phyloP scores from a whole-genome alignment of 148 eudicot species.

The Rheum nobile region DNA sequence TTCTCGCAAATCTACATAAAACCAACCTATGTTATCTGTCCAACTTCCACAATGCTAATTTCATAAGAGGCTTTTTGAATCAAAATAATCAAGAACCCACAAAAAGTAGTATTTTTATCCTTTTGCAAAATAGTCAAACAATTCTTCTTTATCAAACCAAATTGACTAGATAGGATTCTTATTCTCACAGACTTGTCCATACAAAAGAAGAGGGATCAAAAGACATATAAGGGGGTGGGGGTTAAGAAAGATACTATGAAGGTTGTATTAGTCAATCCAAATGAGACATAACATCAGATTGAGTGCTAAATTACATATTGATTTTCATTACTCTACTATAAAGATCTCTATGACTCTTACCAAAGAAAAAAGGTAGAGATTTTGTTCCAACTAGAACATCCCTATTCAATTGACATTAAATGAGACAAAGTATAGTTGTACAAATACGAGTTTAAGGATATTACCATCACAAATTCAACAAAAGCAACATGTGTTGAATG shows the following conservation, averaged over 20 bases:
- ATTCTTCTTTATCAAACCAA: neutral
- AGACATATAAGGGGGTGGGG: no score
- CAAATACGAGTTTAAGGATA: neutral
- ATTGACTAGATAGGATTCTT: neutral
- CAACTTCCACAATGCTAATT: neutral
- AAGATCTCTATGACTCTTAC: neutral
- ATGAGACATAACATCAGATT: neutral
- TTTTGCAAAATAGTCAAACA: neutral
- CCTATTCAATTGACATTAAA: neutral
- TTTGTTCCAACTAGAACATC: neutral
- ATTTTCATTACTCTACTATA: neutral
- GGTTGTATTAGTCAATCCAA: neutral
- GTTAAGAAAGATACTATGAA: neutral
- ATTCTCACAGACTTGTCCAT: neutral
- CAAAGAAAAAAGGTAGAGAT: neutral
- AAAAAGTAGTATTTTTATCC: no score
- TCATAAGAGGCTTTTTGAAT: neutral
- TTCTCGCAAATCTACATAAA: neutral
- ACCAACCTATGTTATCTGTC: neutral
- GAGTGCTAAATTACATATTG: neutral
- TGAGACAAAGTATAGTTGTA: neutral
- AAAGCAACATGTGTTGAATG: conserved; percentile 10
- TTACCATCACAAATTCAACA: conserved; percentile 12
- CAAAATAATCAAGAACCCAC: no score
- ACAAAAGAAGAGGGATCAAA: no score